Evolutionary conservation across 495 filamentous ascomycete species (phyloP).

Genomic region (Melanomma pulvis-pyrius): DNA sequence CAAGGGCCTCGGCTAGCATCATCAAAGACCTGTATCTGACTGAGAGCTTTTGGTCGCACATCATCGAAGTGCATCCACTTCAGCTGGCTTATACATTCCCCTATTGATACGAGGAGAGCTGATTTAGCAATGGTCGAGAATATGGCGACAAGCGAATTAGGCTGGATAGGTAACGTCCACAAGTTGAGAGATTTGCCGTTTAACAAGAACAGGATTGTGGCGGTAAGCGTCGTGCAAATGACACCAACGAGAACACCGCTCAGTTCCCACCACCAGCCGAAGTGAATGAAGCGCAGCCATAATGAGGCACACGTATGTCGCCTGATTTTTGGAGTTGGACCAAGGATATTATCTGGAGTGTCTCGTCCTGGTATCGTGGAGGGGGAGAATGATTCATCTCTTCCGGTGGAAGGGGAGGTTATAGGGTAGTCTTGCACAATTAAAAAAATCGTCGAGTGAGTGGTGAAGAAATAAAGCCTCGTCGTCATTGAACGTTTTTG

Average conservation of each 20-base stretch:
- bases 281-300: too few relatives aligned
- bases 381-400: too few relatives aligned
- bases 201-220: conserved; percentile 1
- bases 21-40: conserved; percentile 1
- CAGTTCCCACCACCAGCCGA: neutral
- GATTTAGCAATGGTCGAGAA: conserved; percentile 12
- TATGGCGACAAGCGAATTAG: conserved; percentile 3
- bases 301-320: too few relatives aligned
- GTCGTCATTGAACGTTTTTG: too few relatives aligned
- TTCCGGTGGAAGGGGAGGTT: too few relatives aligned
- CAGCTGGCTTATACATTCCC: conserved; percentile 6
- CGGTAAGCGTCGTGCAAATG: neutral
- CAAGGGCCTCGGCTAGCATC: conserved; percentile 8
- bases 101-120: conserved; percentile 1
- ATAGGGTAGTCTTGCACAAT: too few relatives aligned
- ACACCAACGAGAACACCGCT: neutral
- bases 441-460: too few relatives aligned
- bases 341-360: too few relatives aligned
- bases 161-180: conserved; percentile 1
- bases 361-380: too few relatives aligned
- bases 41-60: neutral
- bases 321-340: too few relatives aligned
- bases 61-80: conserved; percentile 15
- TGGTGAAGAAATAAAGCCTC: too few relatives aligned
- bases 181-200: neutral